Evolutionary conservation across 257 asterid genomes (phyloP), one percentile per base, ranked within the genome.

Genomic region (Marsdenia floribunda): DNA sequence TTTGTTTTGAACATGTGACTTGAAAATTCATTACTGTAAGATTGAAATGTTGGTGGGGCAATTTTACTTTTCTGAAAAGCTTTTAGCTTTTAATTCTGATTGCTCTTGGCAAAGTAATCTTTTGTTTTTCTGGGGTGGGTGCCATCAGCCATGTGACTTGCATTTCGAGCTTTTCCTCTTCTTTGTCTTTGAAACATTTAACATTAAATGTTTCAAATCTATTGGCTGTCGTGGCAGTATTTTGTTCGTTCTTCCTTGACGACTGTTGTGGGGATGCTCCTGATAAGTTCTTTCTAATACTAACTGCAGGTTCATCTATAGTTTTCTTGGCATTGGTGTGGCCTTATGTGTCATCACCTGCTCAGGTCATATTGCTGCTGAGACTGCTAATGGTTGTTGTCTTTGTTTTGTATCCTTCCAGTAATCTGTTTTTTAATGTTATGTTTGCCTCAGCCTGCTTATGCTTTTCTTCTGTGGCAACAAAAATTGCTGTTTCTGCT

Each of bases 281-380:
- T 10, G 33, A 29, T 12, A 35, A 40, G 18, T 14, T 38, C 4
- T 54, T 46, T 50, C 0, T 29, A 3, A 40, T 29, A 38, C 47
- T 7, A 53, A 42, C 21, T 69, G 71, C 83, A 82, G 86, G 83
- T 82, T 82, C 79, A 79, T 82, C 61, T 82, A 76, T 79, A 46
- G 81, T 29, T 79, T 79, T 61, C 81, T 82, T 29, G 77, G 79
- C 26, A 40, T 82, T 18, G 86, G 86, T 5, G 49, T 70, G n/a
- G 71, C 47, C 72, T 44, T 82, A 54, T 79, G 86, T 73, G 44
- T 82, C 18, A 70, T 73, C 60, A 60, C 83, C 26, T 82, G 86
- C 81, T 79, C 83, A 14, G 86, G 86, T 68, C 83, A 82, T 63
- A 76, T 82, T 75, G 83, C 86, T 61, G 81, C 83, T 22, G 83